Percentiles rank a stretch among this genome's conserved stretches.
These are phyloP conservation scores for Lecanicillium sp. DNA, from an alignment of 2,329 filamentous ascomycete species.

Conservation along the genomic window DNA sequence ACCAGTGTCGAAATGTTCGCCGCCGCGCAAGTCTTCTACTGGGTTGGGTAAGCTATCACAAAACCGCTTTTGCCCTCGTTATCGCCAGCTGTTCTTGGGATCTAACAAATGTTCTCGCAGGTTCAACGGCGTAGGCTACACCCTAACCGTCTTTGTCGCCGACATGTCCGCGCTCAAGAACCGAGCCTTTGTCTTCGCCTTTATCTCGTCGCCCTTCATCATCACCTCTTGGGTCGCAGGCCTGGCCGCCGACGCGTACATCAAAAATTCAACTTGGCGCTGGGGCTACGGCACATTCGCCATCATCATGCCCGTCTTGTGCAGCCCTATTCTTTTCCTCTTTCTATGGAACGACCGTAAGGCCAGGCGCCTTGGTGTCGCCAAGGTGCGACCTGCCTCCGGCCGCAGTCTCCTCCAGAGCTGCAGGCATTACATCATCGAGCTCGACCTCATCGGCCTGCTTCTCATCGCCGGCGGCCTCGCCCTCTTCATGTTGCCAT, in stretches of 20 bases:
- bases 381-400: constrained; percentile 12
- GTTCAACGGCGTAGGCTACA: constrained; percentile 46
- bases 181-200: constrained; percentile 46
- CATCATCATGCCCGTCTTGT: constrained; percentile 40
- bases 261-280: constrained; percentile 16
- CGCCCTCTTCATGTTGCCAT: constrained; percentile 50
- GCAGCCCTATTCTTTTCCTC: constrained; percentile 12
- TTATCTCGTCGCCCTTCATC: constrained; percentile 46
- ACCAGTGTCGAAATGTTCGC: constrained; percentile 32
- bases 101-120: constrained; percentile 15
- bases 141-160: constrained; percentile 52
- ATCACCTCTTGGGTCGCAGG: constrained; percentile 25
- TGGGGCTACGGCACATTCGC: constrained; percentile 46
- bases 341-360: constrained; percentile 9
- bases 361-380: constrained; percentile 3
- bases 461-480: constrained; percentile 42
- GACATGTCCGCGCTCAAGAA: constrained; percentile 56
- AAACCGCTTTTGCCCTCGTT: constrained; percentile 19
- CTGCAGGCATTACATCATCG: constrained; percentile 39
- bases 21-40: constrained; percentile 55
- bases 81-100: too few species aligned
- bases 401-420: constrained; percentile 25
- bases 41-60: constrained; percentile 33
- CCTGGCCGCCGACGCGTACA: constrained; percentile 14
- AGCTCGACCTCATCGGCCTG: constrained; percentile 48